Percentiles rank a stretch among this genome's conserved stretches.
Conservation (phyloP, 1,284 basidiomycete species). For the Ceratobasidium sp. region DNA sequence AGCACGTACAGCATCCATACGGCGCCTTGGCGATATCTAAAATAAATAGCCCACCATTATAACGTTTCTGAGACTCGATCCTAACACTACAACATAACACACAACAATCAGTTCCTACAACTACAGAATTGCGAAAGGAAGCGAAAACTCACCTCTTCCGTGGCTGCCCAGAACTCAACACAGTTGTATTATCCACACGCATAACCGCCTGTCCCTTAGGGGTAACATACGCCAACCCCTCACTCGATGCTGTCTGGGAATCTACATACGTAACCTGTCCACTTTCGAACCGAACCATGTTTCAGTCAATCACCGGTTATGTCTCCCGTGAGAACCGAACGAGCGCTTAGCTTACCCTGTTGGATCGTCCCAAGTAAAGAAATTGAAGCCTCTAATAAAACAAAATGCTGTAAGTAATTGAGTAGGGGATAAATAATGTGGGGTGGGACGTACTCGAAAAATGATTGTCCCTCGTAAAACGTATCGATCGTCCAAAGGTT, state of each 20-base stretch:
- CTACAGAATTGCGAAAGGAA: background rate
- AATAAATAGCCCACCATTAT: slow-evolving; percentile 77
- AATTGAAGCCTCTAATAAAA: slow-evolving; percentile 22
- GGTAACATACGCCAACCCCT: slow-evolving; percentile 46
- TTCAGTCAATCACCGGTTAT: too few relatives aligned
- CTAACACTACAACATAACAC: slow-evolving; percentile 48
- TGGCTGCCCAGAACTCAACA: slow-evolving; percentile 38
- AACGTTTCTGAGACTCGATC: slow-evolving; percentile 51
- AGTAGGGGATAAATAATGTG: background rate
- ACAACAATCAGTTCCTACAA: background rate
- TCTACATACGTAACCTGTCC: slow-evolving; percentile 48
- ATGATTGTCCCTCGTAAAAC: slow-evolving; percentile 45
- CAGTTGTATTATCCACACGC: slow-evolving; percentile 48
- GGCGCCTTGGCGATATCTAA: slow-evolving; percentile 76
- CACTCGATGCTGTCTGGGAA: slow-evolving; percentile 30
- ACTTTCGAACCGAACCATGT: slow-evolving; percentile 1
- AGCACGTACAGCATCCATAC: slow-evolving; percentile 75
- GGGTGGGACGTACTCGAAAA: slow-evolving; percentile 49
- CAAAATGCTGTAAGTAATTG: background rate
- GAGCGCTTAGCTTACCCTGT: slow-evolving; percentile 18
- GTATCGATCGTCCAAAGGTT: slow-evolving; percentile 47
- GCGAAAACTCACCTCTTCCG: slow-evolving; percentile 45
- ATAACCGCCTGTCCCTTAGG: slow-evolving; percentile 46
- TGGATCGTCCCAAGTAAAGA: slow-evolving; percentile 11
- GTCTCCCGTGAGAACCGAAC: too few relatives aligned